phyloP scores from a whole-genome alignment of 148 eudicot genomes.

The Chenopodium formosanum region DNA sequence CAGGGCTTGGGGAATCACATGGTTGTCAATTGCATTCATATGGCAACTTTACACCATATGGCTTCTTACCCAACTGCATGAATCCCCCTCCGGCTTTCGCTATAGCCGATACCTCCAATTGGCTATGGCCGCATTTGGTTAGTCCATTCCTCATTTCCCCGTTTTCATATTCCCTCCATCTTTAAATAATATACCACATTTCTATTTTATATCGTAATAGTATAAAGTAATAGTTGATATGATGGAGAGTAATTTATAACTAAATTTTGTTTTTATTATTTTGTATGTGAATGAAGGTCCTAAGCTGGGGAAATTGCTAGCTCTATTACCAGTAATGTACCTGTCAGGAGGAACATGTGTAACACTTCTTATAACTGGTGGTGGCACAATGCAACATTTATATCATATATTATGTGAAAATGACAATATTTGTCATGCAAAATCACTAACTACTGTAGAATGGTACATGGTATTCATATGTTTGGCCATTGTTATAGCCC shows the following conservation, averaged over 20 bases:
- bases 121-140: constrained; percentile 61
- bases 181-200: too few relatives aligned
- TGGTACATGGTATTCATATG: constrained; percentile 55
- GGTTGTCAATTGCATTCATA: constrained; percentile 32
- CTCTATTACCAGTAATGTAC: constrained; percentile 57
- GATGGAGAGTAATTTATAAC: too few relatives aligned
- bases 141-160: constrained; percentile 17
- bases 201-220: too few relatives aligned
- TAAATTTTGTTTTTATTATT: background rate
- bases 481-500: constrained; percentile 42
- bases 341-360: constrained; percentile 68
- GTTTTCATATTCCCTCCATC: background rate
- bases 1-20: constrained; percentile 51
- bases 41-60: constrained; percentile 61
- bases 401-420: constrained; percentile 36
- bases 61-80: constrained; percentile 52
- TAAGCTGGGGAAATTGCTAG: constrained; percentile 54
- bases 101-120: constrained; percentile 59
- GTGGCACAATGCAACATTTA: constrained; percentile 39
- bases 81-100: constrained; percentile 39
- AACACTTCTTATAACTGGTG: constrained; percentile 45
- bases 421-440: constrained; percentile 17
- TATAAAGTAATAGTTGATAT: too few relatives aligned
- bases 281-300: constrained; percentile 36
- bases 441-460: constrained; percentile 31